Evolutionary conservation across 2,329 filamentous ascomycete species (phyloP).

Genomic region (Ceratocystis alfenasii): DNA sequence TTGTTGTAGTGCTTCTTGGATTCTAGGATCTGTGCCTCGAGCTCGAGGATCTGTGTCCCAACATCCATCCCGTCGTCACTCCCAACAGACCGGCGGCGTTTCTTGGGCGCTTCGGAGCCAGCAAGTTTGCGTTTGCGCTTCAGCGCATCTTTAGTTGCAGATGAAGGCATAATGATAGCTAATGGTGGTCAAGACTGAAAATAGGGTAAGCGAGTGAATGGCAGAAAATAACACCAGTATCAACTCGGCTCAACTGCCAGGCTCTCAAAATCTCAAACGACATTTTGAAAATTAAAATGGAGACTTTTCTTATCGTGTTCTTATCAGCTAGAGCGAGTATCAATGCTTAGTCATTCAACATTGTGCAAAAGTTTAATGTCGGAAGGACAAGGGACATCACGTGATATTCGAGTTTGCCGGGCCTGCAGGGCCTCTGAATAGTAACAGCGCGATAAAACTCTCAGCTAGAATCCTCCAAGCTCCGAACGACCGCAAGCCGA

Average conservation of each 20-base stretch:
- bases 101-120: slow-evolving; percentile 35
- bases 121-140: slow-evolving; percentile 43
- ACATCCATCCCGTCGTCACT: slow-evolving; percentile 38
- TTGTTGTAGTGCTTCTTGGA: slow-evolving; percentile 89
- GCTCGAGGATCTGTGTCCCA: slow-evolving; percentile 55
- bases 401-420: slow-evolving; percentile 32
- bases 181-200: neutral
- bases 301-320: slow-evolving; percentile 21
- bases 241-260: neutral
- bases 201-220: neutral
- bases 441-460: slow-evolving; percentile 37
- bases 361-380: slow-evolving; percentile 13
- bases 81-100: slow-evolving; percentile 40
- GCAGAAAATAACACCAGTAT: neutral
- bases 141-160: slow-evolving; percentile 25
- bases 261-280: slow-evolving; percentile 11
- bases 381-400: slow-evolving; percentile 27
- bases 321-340: neutral
- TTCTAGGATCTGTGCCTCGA: slow-evolving; percentile 72
- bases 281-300: slow-evolving; percentile 24
- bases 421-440: slow-evolving; percentile 12
- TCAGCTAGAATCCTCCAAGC: slow-evolving; percentile 34
- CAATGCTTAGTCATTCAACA: neutral
- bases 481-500: slow-evolving; percentile 31
- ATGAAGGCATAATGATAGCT: slow-evolving; percentile 18